Evolutionary conservation across 192 early-diverging fungal species (phyloP), one percentile per base, ranked within the genome.

Genomic region (Helicostylum pulchrum): DNA sequence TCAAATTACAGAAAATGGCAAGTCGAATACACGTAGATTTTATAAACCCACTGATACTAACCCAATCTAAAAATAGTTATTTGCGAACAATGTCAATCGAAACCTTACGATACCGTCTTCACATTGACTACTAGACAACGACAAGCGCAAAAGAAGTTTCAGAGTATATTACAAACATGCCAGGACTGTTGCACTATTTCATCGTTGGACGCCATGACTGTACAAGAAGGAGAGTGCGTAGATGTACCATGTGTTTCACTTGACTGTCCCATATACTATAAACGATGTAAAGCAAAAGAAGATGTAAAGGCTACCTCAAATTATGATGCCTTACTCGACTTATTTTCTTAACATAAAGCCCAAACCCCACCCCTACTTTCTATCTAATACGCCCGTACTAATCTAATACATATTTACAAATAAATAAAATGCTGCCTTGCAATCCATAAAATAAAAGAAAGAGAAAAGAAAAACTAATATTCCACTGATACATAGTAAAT

Each of bases 261-360:
- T 14, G 87, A 89, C 49, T 89, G 87, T 60, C 76, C 78, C 8
- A 73, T 86, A 6, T 81, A 77, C 32, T 88, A 70, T 72, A 72
- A 70, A 59, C 44, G 71, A 39, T 30, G 45, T 20, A 73, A 67
- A 34, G 31, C 54, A 26, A 64, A 53, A 51, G 34, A 67, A 23
- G 66, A 73, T 20, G 43, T 73, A 19, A 44, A 44, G 44, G 66
- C 26, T 10, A 19, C 50, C 0, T 57, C 65, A 17, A 30, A 31
- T 2, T 73, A 73, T 34, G 61, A 64, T 30, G 39, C 32, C 8
- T 52, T 73, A 14, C 52, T 73, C 10, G 64, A 73, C 7, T 48
- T 32, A 32, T 55, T 23, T 23, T 31, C 53, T 23, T n/a, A 19
- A 49, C 15, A 49, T 49, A 49, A 6, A 49, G 3, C 15, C 48